Evolutionary conservation across 768 basidiomycete species (phyloP).

Genomic region (Tricholoma furcatifolium): DNA sequence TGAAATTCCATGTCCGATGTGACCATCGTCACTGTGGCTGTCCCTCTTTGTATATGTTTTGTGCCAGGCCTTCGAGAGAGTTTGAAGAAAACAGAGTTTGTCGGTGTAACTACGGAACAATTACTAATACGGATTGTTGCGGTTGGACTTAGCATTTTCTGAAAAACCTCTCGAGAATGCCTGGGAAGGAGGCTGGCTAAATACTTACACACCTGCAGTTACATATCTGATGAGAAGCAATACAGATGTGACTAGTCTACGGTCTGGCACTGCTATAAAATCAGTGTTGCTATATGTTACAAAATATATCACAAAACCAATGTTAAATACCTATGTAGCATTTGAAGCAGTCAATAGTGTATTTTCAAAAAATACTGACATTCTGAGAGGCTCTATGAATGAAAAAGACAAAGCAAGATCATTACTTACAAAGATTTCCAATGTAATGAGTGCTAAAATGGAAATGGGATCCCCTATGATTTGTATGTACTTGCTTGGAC

Average conservation of each 20-base stretch:
- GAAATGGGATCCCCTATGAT: constrained; percentile 39
- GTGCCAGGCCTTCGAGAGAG: too few species aligned
- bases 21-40: too few species aligned
- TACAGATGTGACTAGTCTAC: constrained; percentile 35
- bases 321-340: constrained; percentile 36
- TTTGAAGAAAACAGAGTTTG: too few species aligned
- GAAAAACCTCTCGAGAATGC: too few species aligned
- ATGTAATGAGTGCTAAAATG: constrained; percentile 30
- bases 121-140: too few species aligned
- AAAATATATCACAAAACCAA: constrained; percentile 42
- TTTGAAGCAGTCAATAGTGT: constrained; percentile 30
- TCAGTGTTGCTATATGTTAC: constrained; percentile 36
- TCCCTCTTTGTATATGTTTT: too few species aligned
- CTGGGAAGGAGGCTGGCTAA: too few species aligned
- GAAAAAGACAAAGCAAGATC: constrained; percentile 23
- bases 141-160: too few species aligned
- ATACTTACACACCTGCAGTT: constrained; percentile 28
- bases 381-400: constrained; percentile 14
- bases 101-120: too few species aligned
- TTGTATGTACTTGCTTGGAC: constrained; percentile 29
- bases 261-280: constrained; percentile 40
- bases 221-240: constrained; percentile 37
- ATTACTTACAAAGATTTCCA: constrained; percentile 35
- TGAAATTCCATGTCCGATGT: too few species aligned
- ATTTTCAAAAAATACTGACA: constrained; percentile 23